Evolutionary conservation across 2,329 filamentous ascomycete species (phyloP), one percentile per base, ranked within the genome.

Genomic region (Diaporthe vexans): DNA sequence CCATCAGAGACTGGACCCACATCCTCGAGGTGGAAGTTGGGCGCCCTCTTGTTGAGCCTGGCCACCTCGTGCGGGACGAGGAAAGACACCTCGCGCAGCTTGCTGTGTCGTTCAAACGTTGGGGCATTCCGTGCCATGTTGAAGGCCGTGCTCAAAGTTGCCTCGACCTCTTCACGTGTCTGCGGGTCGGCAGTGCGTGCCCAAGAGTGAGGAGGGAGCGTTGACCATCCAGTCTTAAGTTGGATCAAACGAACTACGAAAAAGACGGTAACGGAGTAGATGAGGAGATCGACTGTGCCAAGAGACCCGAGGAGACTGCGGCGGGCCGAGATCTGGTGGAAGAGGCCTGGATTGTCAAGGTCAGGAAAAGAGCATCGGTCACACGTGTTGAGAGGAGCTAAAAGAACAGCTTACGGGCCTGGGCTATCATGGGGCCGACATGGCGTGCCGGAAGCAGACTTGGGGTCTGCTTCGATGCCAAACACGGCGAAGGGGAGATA

Each of bases 41-140:
- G 71, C 9, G 71, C 48, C 21, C 48, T 37, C 19, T 24, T 56
- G 59, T 72, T 72, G 51, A 72, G 59, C 24, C 59, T 51, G 24
- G 59, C 59, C 24, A 72, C 7, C 71, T 72, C 59, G 19, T 65
- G 29, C n/a, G 71, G 71, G 13, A 67, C 33, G 9, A 35, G 48
- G 21, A 72, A 72, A 26, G 71, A 57, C 17, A 37, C 71, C 37
- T 72, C 71, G 7, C 59, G 48, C 19, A 72, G 26, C 1, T 51
- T 52, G 7, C 57, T 19, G 33, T 58, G 35, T 35, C 46, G 71
- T 19, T 15, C 48, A 13, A 46, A n/a, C n/a, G 1, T 10, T 9
- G 71, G 58, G 15, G 33, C 35, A 13, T 21, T 33, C 10, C 59
- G 48, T n/a, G 71, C 59, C 26, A 67, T 48, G 21, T 33, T 46